A percentile compares a stretch with the other conserved stretches of the same genome.
phyloP scores from a whole-genome alignment of 192 early-diverging fungal species.

The Coemansia sp. region DNA sequence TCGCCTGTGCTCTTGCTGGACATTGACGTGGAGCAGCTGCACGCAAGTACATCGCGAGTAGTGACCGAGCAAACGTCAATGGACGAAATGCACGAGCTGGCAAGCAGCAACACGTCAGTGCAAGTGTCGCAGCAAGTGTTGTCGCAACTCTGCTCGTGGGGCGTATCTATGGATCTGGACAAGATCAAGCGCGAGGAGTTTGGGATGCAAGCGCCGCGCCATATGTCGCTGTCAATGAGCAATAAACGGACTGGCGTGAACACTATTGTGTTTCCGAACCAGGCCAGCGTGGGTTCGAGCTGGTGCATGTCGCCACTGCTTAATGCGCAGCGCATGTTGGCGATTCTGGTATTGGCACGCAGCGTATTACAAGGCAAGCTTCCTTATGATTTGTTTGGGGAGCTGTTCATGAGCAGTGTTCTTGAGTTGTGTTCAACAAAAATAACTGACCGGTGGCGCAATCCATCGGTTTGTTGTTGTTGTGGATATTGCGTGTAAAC shows the following conservation, averaged over 20 bases:
- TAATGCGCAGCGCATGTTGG: conserved; percentile 55
- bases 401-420: neutral
- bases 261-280: conserved; percentile 38
- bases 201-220: conserved; percentile 28
- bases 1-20: conserved; percentile 27
- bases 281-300: conserved; percentile 7
- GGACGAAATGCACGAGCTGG: conserved; percentile 23
- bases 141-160: conserved; percentile 49
- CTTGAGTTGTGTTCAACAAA: no score
- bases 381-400: conserved; percentile 3
- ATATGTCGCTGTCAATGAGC: conserved; percentile 30
- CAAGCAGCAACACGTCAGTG: conserved; percentile 14
- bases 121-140: conserved; percentile 29
- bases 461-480: conserved; percentile 3
- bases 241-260: conserved; percentile 16
- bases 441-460: no score
- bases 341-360: conserved; percentile 40
- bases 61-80: conserved; percentile 18
- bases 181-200: conserved; percentile 26
- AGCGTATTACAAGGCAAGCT: conserved; percentile 37
- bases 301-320: conserved; percentile 52
- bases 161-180: conserved; percentile 35
- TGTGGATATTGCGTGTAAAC: no score
- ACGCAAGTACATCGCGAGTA: conserved; percentile 18
- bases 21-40: conserved; percentile 33